Base-by-base conservation (phyloP, 768 basidiomycete genomes). In the Chiua virens region DNA sequence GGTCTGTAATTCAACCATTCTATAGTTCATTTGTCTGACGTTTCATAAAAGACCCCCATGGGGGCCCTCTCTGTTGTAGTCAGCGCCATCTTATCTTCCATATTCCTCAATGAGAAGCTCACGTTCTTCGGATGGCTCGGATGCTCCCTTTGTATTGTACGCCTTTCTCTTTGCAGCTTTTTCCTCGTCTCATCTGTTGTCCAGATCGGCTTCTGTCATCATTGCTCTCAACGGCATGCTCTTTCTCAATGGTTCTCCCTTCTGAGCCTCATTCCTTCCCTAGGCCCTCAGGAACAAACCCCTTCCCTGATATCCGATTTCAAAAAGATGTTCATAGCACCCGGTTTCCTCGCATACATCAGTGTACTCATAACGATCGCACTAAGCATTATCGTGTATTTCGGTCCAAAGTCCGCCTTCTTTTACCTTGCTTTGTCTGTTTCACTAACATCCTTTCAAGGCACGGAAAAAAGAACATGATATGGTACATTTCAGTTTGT, bases 71-170 rank as follows among this genome's bases (percentile, higher is more conserved):
- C 93, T 18, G 97, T 99, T 59, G 97, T 99, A 57, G 78, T 98
- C 56, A 96, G 87, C 68, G 94, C 95, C 44, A 88, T 96, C 30
- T 74, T 98, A 17, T 95, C 95, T 8, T 94, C 92, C 27, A 76
- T 96, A 57, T 91, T 98, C 74, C 86, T 99, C 61, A 85, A 95
- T 42, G 96, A 98, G 69, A 91, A 78, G 47, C 80, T 99, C 39
- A 89, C 86, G 32, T 92, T 98, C 71, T 98, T 99, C 66, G 96
- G 97, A 43, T 98, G 95, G 94, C 77, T 98, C 55, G 96, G 94
- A 18, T 97, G 94, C 69, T 81, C 74, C 15, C 79, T 98, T 17
- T 96, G 92, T 71, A 92, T 98, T 63, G 87, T 93, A 61, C 62
- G 91, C 72, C 34, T 13, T 14, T 25, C n/a, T 32, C 5, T n/a